These are phyloP conservation scores for Trichoderma arundinaceum DNA, from an alignment of 2,329 filamentous ascomycete genomes.

Conservation along the genomic window DNA sequence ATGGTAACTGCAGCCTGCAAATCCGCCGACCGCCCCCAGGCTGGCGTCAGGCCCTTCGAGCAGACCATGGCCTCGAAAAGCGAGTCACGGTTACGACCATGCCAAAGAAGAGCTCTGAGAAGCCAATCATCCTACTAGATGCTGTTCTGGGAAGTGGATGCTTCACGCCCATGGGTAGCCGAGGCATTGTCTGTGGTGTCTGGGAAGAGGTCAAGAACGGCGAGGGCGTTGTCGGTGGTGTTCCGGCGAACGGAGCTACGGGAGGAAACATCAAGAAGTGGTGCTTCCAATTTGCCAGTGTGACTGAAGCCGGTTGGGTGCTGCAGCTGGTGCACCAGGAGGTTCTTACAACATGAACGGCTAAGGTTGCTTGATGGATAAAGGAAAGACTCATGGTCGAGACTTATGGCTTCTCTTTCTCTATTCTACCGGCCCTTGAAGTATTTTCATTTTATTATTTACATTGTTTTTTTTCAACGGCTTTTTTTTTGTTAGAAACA, in stretches of 20 bases:
- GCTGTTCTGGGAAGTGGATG: slow-evolving; percentile 83
- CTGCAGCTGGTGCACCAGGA: slow-evolving; percentile 63
- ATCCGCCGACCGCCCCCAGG: slow-evolving; percentile 76
- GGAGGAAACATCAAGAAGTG: slow-evolving; percentile 65
- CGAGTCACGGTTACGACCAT: slow-evolving; percentile 79
- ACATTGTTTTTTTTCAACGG: not conserved
- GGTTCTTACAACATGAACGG: slow-evolving; percentile 49
- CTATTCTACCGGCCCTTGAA: not conserved
- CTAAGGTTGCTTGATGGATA: not conserved
- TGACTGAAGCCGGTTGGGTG: slow-evolving; percentile 61
- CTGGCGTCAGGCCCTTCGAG: slow-evolving; percentile 62
- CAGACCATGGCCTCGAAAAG: slow-evolving; percentile 76
- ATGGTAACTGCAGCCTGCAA: slow-evolving; percentile 81
- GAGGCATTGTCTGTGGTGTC: slow-evolving; percentile 86
- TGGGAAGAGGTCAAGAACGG: slow-evolving; percentile 77
- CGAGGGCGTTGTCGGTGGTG: slow-evolving; percentile 60
- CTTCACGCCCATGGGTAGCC: slow-evolving; percentile 81
- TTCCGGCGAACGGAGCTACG: slow-evolving; percentile 57
- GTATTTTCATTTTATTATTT: not conserved
- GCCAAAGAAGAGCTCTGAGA: slow-evolving; percentile 63
- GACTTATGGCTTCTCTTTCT: not conserved
- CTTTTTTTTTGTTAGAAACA: not conserved
- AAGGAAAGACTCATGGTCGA: not conserved
- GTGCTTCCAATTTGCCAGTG: slow-evolving; percentile 65
- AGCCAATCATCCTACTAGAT: slow-evolving; percentile 73